phyloP scores from a whole-genome alignment of 805 yeast genomes.

The Brettanomyces bruxellensis region DNA sequence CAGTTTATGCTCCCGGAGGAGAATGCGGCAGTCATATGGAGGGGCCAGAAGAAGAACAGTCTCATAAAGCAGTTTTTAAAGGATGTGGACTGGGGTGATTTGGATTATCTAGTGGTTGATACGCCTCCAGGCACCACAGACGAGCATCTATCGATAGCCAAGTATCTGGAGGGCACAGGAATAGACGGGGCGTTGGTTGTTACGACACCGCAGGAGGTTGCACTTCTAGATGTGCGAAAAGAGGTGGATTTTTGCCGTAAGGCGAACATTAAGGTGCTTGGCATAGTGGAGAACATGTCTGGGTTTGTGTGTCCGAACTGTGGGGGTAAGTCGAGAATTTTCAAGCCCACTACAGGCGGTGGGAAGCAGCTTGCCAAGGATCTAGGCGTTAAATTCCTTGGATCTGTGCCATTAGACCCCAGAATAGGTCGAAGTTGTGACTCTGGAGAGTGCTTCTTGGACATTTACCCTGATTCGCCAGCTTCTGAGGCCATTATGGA shows the following conservation, averaged over 20 bases:
- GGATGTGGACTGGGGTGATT: conserved; percentile 91
- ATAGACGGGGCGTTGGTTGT: conserved; percentile 93
- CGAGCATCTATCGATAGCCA: conserved; percentile 87
- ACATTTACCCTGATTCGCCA: conserved; percentile 82
- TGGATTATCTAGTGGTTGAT: conserved; percentile 84
- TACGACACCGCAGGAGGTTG: conserved; percentile 97
- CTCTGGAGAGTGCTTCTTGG: conserved; percentile 74
- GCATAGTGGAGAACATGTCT: conserved; percentile 95
- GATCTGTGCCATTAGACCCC: conserved; percentile 93
- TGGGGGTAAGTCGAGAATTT: conserved; percentile 80
- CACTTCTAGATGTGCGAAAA: conserved; percentile 87
- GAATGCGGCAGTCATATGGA: conserved; percentile 93
- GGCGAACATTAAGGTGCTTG: conserved; percentile 78
- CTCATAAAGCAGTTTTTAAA: conserved; percentile 87
- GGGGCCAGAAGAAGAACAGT: conserved; percentile 93
- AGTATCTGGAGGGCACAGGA: conserved; percentile 80
- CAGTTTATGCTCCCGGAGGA: conserved; percentile 90
- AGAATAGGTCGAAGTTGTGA: conserved; percentile 88
- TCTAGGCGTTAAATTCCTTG: conserved; percentile 67
- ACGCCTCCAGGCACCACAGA: conserved; percentile 99
- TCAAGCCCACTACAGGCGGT: conserved; percentile 96
- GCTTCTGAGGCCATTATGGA: conserved; percentile 79
- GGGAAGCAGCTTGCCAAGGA: conserved; percentile 81
- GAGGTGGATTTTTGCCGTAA: conserved; percentile 92
- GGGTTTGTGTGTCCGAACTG: conserved; percentile 98